Base-by-base conservation (phyloP, 1,139 yeast genomes). In the Lodderomyces beijingensis region DNA sequence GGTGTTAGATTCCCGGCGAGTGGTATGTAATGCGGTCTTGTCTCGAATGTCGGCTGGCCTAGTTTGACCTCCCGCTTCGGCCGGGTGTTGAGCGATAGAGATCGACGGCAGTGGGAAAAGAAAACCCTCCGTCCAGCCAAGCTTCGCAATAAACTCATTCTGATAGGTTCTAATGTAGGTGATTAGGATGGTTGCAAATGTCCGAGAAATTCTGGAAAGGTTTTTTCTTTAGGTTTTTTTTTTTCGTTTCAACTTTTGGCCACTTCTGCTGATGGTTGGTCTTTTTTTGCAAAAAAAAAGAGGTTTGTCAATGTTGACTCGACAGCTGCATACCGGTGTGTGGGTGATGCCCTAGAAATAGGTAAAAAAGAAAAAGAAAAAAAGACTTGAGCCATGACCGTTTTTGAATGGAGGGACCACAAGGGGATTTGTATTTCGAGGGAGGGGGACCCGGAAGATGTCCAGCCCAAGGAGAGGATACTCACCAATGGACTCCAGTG, bases 1-100 rank as follows among this genome's bases (percentile, higher is more conserved):
- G 95, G 93, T 0, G 98, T 89, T 21, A 93, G 52, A 44, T 85
- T 84, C 2, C 96, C 96, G 0, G 79, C 66, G 23, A 65, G 67
- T 5, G 93, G 65, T 32, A 84, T 56, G 43, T 79, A 78, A 39
- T 68, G 74, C 1, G 95, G 93, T 38, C 96, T 68, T 1, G 95
- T 88, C 50, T 87, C 96, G 49, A 71, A 76, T 6, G 86, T 65
- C 0, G 97, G 93, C 56, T 91, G 98, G 1, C 97, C 97, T 2
- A 87, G 63, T 20, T 57, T 53, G 37, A 65, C 55, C 1, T 62
- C 50, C 2, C 46, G 35, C 3, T 32, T 34, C 5, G 53, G 43
- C 31, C 64, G 43, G 14, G 54, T 39, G 12, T 37, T 26, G 3
- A 42, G 32, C 10, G 32, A 32, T 19, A 19, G 21, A 8, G 21